Conservation (phyloP, 108 stramenopile genomes). For the Asterionellopsis glacialis region DNA sequence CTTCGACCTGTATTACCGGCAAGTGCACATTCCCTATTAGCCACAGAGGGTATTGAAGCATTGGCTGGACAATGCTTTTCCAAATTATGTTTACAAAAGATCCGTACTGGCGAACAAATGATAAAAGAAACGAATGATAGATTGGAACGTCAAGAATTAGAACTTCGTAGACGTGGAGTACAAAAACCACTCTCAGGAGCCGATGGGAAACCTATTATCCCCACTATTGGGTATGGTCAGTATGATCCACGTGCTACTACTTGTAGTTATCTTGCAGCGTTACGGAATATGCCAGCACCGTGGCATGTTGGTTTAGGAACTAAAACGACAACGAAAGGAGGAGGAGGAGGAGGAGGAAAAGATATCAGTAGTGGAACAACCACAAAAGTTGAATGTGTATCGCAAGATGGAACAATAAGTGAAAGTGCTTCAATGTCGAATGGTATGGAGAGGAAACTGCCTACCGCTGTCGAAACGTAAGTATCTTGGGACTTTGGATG, state of each 20-base stretch:
- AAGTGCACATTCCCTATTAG: conserved; percentile 41
- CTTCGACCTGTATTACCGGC: conserved; percentile 61
- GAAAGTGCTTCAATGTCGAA: background rate
- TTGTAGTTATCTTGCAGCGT: conserved; percentile 47
- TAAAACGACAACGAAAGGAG: background rate
- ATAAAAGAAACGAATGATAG: conserved; percentile 54
- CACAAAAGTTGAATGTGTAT: background rate
- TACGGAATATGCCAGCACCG: conserved; percentile 64
- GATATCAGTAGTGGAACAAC: background rate
- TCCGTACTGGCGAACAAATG: conserved; percentile 55
- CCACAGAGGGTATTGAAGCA: conserved; percentile 30
- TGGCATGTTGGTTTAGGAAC: conserved; percentile 28
- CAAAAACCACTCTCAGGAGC: conserved; percentile 13
- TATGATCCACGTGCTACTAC: conserved; percentile 52
- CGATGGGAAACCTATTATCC: background rate
- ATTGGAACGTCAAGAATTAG: conserved; percentile 53
- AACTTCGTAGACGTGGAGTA: conserved; percentile 24
- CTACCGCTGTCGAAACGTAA: too few species aligned
- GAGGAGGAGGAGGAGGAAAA: background rate
- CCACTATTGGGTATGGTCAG: conserved; percentile 52
- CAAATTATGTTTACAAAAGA: conserved; percentile 58
- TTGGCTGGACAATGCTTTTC: conserved; percentile 60
- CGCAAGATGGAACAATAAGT: background rate
- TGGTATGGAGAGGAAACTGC: background rate
- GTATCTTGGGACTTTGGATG: too few species aligned